These are phyloP conservation scores for Peniophora sp. DNA, from an alignment of 1,284 basidiomycete species.

Conservation along the genomic window DNA sequence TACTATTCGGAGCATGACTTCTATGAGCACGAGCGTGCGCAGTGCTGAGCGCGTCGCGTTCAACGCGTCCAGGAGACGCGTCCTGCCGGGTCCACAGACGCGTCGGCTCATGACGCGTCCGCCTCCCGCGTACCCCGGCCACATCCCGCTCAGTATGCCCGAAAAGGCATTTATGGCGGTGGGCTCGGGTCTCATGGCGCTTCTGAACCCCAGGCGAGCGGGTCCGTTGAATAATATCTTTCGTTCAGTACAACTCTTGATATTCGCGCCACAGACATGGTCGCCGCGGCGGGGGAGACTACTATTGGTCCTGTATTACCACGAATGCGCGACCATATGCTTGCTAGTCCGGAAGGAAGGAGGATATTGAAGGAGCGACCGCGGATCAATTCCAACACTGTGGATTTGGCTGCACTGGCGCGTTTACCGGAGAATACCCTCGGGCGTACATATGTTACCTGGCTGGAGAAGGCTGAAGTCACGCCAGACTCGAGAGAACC, in stretches of 20 bases:
- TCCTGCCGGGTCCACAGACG: too few species aligned
- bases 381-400: conserved; percentile 68
- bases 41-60: too few species aligned
- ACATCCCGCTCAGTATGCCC: conserved; percentile 75
- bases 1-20: too few species aligned
- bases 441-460: conserved; percentile 83
- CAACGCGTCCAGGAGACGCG: too few species aligned
- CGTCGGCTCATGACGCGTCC: conserved; percentile 5
- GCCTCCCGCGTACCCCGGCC: conserved; percentile 36
- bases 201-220: conserved; percentile 78
- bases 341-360: conserved; percentile 72
- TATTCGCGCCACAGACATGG: conserved; percentile 60
- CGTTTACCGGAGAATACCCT: conserved; percentile 75
- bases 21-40: too few species aligned
- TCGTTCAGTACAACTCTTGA: conserved; percentile 4
- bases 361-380: conserved; percentile 81
- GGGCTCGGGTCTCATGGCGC: conserved; percentile 80
- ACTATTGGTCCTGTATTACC: conserved; percentile 82
- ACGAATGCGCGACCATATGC: conserved; percentile 74
- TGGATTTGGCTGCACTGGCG: conserved; percentile 66
- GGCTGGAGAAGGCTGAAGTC: conserved; percentile 87
- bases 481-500: conserved; percentile 92
- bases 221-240: conserved; percentile 42
- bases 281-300: conserved; percentile 87
- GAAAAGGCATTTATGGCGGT: conserved; percentile 82